Base-by-base conservation (phyloP, 352 stramenopile species). In the Pythium rhizo-oryzae region DNA sequence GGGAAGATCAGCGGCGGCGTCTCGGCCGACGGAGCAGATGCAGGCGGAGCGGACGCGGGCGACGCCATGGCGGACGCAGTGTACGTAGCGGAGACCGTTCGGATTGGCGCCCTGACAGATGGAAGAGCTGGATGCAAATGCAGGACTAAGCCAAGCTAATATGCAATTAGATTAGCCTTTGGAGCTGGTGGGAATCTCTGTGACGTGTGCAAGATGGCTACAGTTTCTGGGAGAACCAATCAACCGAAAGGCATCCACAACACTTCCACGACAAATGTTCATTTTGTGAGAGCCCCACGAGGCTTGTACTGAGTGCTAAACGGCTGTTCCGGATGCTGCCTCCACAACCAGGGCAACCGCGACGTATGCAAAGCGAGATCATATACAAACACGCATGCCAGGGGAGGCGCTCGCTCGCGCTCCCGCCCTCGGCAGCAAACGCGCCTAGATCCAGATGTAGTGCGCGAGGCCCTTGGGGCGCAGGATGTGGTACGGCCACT, bases 1-100 rank as follows among this genome's bases (percentile, higher is more conserved):
- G 69, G 62, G 18, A 59, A 55, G 55, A 77, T 75, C 25, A 79
- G 65, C 28, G 30, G 16, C 56, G 50, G 18, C 46, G 56, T 30
- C 4, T 55, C 53, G 39, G 16, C 28, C 49, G 19, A 18, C 8
- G 30, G 24, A 39, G 35, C 15, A 15, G 39, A 41, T 9, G 37
- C 37, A 43, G 37, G 11, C 5, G 37, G 3, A 43, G 37, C 37
- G 6, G 28, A 33, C 28, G 6, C 28, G 6, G 44, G 9, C 59
- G 59, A 57, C 44, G 35, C 30, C 44, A 65, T 44, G 11, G 11
- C 47, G 18, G 28, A 4, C 18, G 1, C 7, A n/a, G 24, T 24
- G 16, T n/a, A 37, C n/a, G n/a, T 15, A 54, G 24, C 6, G 25
- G 41, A 51, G 23, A 35, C 25, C 50, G 23, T 39, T 18, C 19